A percentile compares a stretch with the other conserved stretches of the same genome.
These are phyloP conservation scores for Paraphaeosphaeria sporulosa DNA, from an alignment of 2,329 filamentous ascomycete species.

Conservation along the genomic window DNA sequence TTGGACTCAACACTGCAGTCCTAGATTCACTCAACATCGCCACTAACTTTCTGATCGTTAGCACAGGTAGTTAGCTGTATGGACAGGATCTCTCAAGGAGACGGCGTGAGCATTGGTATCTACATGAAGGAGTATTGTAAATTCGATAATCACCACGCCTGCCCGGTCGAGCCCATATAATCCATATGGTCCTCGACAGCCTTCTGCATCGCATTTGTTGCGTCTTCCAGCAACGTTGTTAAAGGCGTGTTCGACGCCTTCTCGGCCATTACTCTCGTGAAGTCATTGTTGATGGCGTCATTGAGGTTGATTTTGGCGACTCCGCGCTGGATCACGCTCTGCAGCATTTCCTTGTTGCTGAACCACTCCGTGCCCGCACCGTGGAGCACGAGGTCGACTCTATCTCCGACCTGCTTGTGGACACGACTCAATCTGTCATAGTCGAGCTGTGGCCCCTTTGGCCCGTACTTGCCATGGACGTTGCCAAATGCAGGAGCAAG, in stretches of 20 bases:
- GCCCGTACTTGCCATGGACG: slow-evolving; percentile 76
- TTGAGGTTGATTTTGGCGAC: slow-evolving; percentile 67
- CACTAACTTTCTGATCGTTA: too few relatives aligned
- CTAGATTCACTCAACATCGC: too few relatives aligned
- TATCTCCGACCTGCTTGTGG: slow-evolving; percentile 56
- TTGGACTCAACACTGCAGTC: too few relatives aligned
- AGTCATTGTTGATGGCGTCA: slow-evolving; percentile 63
- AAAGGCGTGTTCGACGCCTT: slow-evolving; percentile 61
- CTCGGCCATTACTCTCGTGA: slow-evolving; percentile 56
- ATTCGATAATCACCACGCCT: slow-evolving; percentile 22
- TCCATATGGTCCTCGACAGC: slow-evolving; percentile 66
- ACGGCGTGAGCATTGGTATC: too few relatives aligned
- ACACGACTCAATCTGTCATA: slow-evolving; percentile 51
- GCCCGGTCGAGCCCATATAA: slow-evolving; percentile 51
- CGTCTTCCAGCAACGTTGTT: slow-evolving; percentile 63
- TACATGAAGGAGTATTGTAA: too few relatives aligned
- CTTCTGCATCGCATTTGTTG: slow-evolving; percentile 62
- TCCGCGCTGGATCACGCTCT: slow-evolving; percentile 62
- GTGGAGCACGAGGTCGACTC: slow-evolving; percentile 64
- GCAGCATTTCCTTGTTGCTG: slow-evolving; percentile 60
- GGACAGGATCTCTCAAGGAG: too few relatives aligned
- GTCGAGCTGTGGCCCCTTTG: slow-evolving; percentile 61
- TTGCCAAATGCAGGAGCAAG: slow-evolving; percentile 80
- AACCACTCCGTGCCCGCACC: slow-evolving; percentile 64
- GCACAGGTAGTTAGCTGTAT: too few relatives aligned